phyloP scores from a whole-genome alignment of 192 early-diverging fungal genomes.

The Coemansia sp. region DNA sequence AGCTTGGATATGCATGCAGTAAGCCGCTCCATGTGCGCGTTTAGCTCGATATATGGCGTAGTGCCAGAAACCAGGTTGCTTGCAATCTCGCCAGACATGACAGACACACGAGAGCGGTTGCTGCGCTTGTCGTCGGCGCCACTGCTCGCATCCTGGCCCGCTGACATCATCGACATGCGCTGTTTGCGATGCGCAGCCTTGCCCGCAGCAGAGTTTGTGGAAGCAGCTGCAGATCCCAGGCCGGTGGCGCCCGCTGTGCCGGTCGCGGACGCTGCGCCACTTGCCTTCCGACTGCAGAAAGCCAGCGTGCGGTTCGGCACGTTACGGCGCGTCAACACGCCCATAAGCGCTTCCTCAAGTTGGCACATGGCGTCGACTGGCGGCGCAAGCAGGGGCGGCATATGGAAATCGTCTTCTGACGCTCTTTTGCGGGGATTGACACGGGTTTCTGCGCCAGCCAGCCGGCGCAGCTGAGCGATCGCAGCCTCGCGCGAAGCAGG shows the following conservation, averaged over 20 bases:
- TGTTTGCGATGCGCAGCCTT: slow-evolving; percentile 44
- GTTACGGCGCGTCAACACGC: slow-evolving; percentile 40
- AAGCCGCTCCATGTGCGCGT: slow-evolving; percentile 48
- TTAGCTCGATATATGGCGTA: slow-evolving; percentile 45
- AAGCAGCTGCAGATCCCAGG: slow-evolving; percentile 13
- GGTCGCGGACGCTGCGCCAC: slow-evolving; percentile 43
- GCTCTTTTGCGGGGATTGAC: slow-evolving; percentile 6
- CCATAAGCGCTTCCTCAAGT: slow-evolving; percentile 43
- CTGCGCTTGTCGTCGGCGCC: slow-evolving; percentile 48
- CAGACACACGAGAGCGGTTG: slow-evolving; percentile 37
- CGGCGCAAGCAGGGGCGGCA: slow-evolving; percentile 41
- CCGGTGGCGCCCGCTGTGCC: slow-evolving; percentile 28
- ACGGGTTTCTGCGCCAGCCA: slow-evolving; percentile 15
- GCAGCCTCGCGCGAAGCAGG: slow-evolving; percentile 41
- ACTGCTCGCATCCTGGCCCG: slow-evolving; percentile 25
- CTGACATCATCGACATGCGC: slow-evolving; percentile 38
- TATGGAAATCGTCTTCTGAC: background rate
- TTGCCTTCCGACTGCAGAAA: slow-evolving; percentile 13
- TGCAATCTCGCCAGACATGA: slow-evolving; percentile 28
- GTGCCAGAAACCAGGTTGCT: slow-evolving; percentile 12
- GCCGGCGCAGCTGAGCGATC: slow-evolving; percentile 29
- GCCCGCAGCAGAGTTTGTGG: background rate
- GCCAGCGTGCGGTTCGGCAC: slow-evolving; percentile 43
- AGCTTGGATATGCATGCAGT: slow-evolving; percentile 48
- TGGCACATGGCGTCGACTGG: slow-evolving; percentile 32